Conservation (phyloP, 805 yeast species). For the Debaryomyces castellii region DNA sequence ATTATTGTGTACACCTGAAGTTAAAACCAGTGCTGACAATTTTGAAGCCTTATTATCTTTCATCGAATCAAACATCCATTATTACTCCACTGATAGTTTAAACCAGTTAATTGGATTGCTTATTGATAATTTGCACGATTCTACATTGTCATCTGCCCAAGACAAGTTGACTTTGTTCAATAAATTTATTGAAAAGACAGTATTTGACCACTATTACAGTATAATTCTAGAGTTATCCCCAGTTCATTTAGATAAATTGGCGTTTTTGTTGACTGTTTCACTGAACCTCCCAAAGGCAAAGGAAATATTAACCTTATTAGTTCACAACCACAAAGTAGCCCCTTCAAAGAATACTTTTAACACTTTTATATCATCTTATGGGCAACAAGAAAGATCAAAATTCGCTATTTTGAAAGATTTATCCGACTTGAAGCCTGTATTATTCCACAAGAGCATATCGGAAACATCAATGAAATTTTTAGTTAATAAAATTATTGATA, state of each 20-base stretch:
- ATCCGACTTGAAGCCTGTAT: conserved; percentile 22
- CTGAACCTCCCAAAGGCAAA: conserved; percentile 12
- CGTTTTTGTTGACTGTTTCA: conserved; percentile 16
- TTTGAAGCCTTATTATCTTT: conserved; percentile 12
- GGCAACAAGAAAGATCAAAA: conserved; percentile 7
- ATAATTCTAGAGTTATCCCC: conserved; percentile 15
- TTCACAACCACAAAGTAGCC: conserved; percentile 10
- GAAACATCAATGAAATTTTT: conserved; percentile 18
- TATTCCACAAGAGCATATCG: conserved; percentile 24
- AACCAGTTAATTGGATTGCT: conserved; percentile 12
- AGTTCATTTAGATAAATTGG: conserved; percentile 22
- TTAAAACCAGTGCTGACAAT: conserved; percentile 5
- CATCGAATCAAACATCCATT: conserved; percentile 9
- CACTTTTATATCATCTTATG: conserved; percentile 16
- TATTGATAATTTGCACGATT: conserved; percentile 11
- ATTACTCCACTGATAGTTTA: conserved; percentile 10
- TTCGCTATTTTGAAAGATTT: conserved; percentile 19
- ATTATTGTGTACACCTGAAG: conserved; percentile 5
- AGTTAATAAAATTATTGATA: conserved; percentile 18
- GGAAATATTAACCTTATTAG: conserved; percentile 12
- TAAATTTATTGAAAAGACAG: conserved; percentile 6
- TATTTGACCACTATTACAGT: conserved; percentile 12
- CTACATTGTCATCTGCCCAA: conserved; percentile 9
- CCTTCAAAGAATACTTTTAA: conserved; percentile 25
- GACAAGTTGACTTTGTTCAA: conserved; percentile 10